Base-by-base conservation (phyloP, 208 protist genomes). In the Crithidia thermophila region DNA sequence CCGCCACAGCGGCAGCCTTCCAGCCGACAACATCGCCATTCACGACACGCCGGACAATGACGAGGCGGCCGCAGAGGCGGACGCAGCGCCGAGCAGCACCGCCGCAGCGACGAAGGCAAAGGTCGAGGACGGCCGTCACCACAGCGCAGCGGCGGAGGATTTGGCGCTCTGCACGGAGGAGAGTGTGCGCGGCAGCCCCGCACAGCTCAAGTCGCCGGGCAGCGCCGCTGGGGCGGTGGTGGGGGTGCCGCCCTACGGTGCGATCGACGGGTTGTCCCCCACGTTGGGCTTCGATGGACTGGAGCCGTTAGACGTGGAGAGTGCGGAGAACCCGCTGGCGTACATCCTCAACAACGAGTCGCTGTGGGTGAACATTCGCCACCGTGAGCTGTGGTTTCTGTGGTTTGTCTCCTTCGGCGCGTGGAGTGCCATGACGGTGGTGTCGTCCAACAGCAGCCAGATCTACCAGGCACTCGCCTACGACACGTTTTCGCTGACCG, bases 321-420 rank as follows among this genome's bases (percentile, higher is more conserved):
- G 50, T 37, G 23, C 46, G 20, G 72, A 68, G 18, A 75, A 49
- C 23, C 36, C 27, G 34, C 40, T 40, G 2, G 42, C 36, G 3
- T 34, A 50, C 27, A 10, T 31, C 18, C 56, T 94, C 23, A 94
- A 94, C 59, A 40, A 57, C 13, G 27, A 61, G 20, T 64, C 84
- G 9, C 72, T 94, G 39, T 72, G 45, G 45, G 61, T 67, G 13
- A 94, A 94, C 62, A 21, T 94, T 37, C 74, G 40, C 7, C 62
- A 82, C 58, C 50, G 73, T 21, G 88, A 94, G 28, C 51, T 94
- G 40, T 92, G 88, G 88, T 50, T 94, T n/a, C 68, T 94, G 84
- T 94, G 88, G 88, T 82, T 75, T n/a, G 76, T 91, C 25, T 94
- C 84, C 59, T 81, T 94, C 36, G 85, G 78, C 1, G 69, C 77